Evolutionary conservation across 805 yeast genomes (phyloP).

Genomic region (Starmerella etchellsii): DNA sequence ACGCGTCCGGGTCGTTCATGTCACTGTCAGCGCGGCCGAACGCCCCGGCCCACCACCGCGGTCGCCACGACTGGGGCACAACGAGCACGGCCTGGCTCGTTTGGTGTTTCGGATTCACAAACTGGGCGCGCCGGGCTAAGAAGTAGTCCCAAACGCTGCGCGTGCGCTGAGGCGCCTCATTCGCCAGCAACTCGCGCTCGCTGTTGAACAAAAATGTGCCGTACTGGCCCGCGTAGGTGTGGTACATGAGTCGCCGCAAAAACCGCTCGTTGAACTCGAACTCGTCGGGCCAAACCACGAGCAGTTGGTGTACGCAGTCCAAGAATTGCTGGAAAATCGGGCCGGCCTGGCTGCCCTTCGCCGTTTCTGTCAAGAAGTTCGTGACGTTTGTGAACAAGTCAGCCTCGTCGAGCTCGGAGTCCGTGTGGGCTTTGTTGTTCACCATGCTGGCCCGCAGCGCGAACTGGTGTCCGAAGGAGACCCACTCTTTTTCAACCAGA

Average conservation of each 20-base stretch:
- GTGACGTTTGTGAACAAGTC: slow-evolving; percentile 39
- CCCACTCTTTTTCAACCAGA: slow-evolving; percentile 87
- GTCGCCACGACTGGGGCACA: slow-evolving; percentile 11
- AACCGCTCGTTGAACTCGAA: slow-evolving; percentile 89
- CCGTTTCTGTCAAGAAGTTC: slow-evolving; percentile 22
- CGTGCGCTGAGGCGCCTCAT: slow-evolving; percentile 37
- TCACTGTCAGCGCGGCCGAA: slow-evolving; percentile 66
- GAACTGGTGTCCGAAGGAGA: slow-evolving; percentile 85
- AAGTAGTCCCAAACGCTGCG: slow-evolving; percentile 91
- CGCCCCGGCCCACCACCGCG: slow-evolving; percentile 77
- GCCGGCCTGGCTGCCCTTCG: slow-evolving; percentile 39
- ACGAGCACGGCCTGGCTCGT: slow-evolving; percentile 18
- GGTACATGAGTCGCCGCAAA: slow-evolving; percentile 70
- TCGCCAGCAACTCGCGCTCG: slow-evolving; percentile 48
- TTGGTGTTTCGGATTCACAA: slow-evolving; percentile 34
- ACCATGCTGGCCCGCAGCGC: slow-evolving; percentile 40
- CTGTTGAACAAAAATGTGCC: slow-evolving; percentile 75
- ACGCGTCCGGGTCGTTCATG: slow-evolving; percentile 34
- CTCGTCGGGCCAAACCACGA: slow-evolving; percentile 50
- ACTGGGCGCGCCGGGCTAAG: slow-evolving; percentile 58
- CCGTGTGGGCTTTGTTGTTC: slow-evolving; percentile 3
- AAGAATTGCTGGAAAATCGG: slow-evolving; percentile 92
- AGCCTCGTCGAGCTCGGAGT: slow-evolving; percentile 22
- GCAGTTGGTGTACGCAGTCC: slow-evolving; percentile 75
- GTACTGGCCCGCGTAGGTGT: slow-evolving; percentile 84